Conservation (phyloP, 2,329 filamentous ascomycete genomes). For the Xylaria multiplex region DNA sequence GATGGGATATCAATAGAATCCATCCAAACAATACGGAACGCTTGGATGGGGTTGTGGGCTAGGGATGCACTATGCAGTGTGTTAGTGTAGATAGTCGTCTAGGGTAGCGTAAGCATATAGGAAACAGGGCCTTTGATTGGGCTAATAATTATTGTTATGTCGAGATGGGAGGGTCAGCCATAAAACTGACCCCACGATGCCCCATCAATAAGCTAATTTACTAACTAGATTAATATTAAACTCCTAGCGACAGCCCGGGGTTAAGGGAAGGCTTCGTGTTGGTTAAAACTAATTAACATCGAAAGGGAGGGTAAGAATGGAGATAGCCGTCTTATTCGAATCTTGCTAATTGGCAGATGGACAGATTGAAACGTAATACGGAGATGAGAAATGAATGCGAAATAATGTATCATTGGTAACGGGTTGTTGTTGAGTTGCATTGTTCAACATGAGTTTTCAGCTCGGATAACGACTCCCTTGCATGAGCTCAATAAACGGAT, state of each 20-base stretch:
- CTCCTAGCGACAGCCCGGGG: background rate
- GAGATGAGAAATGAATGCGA: background rate
- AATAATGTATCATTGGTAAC: background rate
- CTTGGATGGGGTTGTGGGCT: background rate
- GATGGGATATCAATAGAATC: no score
- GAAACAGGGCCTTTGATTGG: constrained; percentile 19
- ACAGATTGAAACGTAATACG: background rate
- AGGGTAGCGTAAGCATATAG: constrained; percentile 5
- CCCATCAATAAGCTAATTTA: constrained; percentile 2
- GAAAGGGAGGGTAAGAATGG: background rate
- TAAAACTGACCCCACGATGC: constrained; percentile 21
- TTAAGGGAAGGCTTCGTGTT: background rate
- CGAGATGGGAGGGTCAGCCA: constrained; percentile 19
- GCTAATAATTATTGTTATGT: background rate
- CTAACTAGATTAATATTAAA: constrained; percentile 16
- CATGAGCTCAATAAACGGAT: background rate
- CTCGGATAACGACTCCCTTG: background rate
- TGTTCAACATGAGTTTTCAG: background rate
- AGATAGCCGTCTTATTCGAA: background rate
- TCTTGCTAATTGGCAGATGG: background rate
- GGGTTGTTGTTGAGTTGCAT: background rate
- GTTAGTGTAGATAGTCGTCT: background rate
- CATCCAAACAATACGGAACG: background rate
- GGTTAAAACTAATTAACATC: constrained; percentile 13
- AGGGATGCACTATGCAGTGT: background rate